A percentile compares a stretch with the other conserved stretches of the same genome.
Evolutionary conservation across 257 asterid genomes (phyloP).

Genomic region (Capsicum rhomboideum): DNA sequence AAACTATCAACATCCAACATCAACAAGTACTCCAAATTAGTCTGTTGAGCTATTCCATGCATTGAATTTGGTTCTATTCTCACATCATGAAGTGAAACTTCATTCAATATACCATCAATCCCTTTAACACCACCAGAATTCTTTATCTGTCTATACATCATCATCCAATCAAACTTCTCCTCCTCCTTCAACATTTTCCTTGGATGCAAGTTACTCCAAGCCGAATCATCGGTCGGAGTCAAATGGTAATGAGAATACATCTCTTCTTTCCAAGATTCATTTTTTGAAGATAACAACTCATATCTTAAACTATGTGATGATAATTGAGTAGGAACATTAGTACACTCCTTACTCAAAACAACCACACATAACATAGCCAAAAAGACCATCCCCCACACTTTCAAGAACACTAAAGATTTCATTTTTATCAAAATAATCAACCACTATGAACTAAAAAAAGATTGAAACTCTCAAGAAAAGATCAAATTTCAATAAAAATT

Average conservation of each 20-base stretch:
- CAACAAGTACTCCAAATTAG: conserved; percentile 76
- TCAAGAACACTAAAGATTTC: conserved; percentile 14
- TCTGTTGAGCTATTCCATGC: conserved; percentile 80
- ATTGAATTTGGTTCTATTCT: conserved; percentile 53
- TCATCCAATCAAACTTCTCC: conserved; percentile 40
- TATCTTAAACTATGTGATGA: conserved; percentile 59
- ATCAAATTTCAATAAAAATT: not conserved
- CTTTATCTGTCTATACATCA: conserved; percentile 56
- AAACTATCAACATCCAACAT: conserved; percentile 73
- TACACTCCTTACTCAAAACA: conserved; percentile 51
- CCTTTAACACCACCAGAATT: conserved; percentile 17
- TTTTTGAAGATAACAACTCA: conserved; percentile 44
- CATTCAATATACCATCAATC: conserved; percentile 28
- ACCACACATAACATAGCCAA: conserved; percentile 12
- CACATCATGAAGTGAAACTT: conserved; percentile 62
- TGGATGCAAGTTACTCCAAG: conserved; percentile 62
- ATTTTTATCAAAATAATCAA: conserved; percentile 8
- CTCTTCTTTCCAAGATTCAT: conserved; percentile 59
- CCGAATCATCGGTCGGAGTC: conserved; percentile 82
- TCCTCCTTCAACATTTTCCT: conserved; percentile 64
- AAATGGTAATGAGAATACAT: conserved; percentile 54
- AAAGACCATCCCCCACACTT: conserved; percentile 8
- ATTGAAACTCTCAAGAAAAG: not conserved
- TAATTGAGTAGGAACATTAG: conserved; percentile 35
- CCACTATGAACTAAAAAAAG: not conserved